Conservation (phyloP, 495 filamentous ascomycete species). For the Margaritispora aquatica region DNA sequence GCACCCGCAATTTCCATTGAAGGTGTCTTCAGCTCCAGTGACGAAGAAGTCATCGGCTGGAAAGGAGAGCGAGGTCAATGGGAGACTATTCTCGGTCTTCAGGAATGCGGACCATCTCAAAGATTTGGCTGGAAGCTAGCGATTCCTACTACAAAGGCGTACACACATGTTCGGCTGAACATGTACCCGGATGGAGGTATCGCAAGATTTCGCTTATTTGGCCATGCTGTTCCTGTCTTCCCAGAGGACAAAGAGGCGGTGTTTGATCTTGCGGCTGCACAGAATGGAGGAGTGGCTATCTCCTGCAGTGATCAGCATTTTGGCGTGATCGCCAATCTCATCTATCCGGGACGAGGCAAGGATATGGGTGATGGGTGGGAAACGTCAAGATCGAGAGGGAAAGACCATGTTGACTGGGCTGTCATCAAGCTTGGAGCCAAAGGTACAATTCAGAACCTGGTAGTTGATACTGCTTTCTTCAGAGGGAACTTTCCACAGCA, state of each 20-base stretch:
- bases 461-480: conserved; percentile 88
- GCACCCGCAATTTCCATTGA: conserved; percentile 79
- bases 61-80: conserved; percentile 53
- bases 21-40: conserved; percentile 58
- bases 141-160: conserved; percentile 51
- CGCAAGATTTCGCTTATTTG: conserved; percentile 76
- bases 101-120: conserved; percentile 69
- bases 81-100: conserved; percentile 64
- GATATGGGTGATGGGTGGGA: conserved; percentile 98
- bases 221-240: conserved; percentile 67
- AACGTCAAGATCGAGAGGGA: conserved; percentile 69
- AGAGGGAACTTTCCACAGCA: conserved; percentile 83
- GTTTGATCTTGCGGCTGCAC: conserved; percentile 77
- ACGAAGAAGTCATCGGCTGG: conserved; percentile 53
- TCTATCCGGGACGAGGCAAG: conserved; percentile 77
- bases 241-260: conserved; percentile 52
- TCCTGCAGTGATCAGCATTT: conserved; percentile 83
- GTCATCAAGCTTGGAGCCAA: conserved; percentile 70
- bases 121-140: conserved; percentile 74
- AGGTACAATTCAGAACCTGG: conserved; percentile 61
- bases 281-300: conserved; percentile 72
- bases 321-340: conserved; percentile 73
- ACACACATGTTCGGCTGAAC: conserved; percentile 78
- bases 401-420: conserved; percentile 81
- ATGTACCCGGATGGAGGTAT: conserved; percentile 98